Evolutionary conservation across 1,284 basidiomycete species (phyloP).

Genomic region (Puccinia novopanici): DNA sequence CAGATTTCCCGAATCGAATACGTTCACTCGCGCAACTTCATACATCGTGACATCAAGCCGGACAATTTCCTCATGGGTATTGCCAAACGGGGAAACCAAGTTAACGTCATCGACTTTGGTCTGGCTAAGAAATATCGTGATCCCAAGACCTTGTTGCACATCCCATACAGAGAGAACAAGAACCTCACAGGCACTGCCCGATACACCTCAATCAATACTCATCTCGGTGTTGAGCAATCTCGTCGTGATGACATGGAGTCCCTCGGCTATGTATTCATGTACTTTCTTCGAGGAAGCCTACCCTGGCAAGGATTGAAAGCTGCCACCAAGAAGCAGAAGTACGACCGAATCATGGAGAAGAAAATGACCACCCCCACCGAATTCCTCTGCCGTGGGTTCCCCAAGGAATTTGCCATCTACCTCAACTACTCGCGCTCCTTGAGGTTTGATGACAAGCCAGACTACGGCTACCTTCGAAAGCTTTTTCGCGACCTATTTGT

Average conservation of each 20-base stretch:
- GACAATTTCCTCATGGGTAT: conserved; percentile 99
- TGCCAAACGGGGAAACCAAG: conserved; percentile 97
- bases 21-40: conserved; percentile 99
- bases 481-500: conserved; percentile 48
- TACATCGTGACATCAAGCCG: conserved; percentile 99
- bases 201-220: conserved; percentile 99
- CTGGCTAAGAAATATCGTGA: conserved; percentile 99
- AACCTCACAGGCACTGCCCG: conserved; percentile 97
- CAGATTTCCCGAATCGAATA: conserved; percentile 67
- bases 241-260: conserved; percentile 95
- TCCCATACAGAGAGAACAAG: conserved; percentile 99
- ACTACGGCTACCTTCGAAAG: conserved; percentile 49
- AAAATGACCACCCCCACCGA: conserved; percentile 12
- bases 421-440: conserved; percentile 49
- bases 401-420: conserved; percentile 35
- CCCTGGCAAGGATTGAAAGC: conserved; percentile 38
- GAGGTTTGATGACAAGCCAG: conserved; percentile 49
- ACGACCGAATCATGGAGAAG: conserved; percentile 19
- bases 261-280: conserved; percentile 74
- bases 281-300: conserved; percentile 31
- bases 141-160: conserved; percentile 98
- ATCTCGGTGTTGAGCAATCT: conserved; percentile 94
- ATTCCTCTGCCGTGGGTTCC: conserved; percentile 30
- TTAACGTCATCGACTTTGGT: conserved; percentile 99
- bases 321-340: conserved; percentile 23